Percentiles rank a stretch among this genome's conserved stretches.
phyloP scores from a whole-genome alignment of 495 filamentous ascomycete genomes.

The Tuber umbilicatum region DNA sequence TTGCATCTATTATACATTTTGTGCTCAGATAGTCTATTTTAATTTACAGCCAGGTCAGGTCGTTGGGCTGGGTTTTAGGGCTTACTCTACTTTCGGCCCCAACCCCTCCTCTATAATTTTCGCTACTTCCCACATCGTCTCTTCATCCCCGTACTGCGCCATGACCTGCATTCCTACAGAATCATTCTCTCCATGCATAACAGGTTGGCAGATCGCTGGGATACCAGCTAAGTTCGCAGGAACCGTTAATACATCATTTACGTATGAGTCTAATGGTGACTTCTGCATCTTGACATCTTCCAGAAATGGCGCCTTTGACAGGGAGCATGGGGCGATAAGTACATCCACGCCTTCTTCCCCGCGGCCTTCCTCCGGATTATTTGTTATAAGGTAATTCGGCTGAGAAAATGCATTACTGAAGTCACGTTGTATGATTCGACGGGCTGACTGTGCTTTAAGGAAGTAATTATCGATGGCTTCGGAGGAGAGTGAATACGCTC shows the following conservation, averaged over 20 bases:
- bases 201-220: conserved; percentile 79
- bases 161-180: conserved; percentile 78
- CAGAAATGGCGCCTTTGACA: conserved; percentile 64
- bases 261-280: conserved; percentile 57
- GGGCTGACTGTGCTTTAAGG: conserved; percentile 80
- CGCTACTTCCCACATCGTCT: conserved; percentile 55
- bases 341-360: conserved; percentile 64
- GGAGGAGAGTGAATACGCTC: conserved; percentile 84
- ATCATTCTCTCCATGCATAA: conserved; percentile 44
- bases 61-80: neutral
- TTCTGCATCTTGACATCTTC: conserved; percentile 47
- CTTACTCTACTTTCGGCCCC: neutral
- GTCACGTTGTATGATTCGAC: conserved; percentile 73
- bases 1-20: neutral
- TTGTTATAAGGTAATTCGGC: conserved; percentile 57
- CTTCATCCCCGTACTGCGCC: conserved; percentile 86
- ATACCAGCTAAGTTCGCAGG: conserved; percentile 89
- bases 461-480: conserved; percentile 95
- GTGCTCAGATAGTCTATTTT: neutral
- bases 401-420: conserved; percentile 71
- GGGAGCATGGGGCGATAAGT: conserved; percentile 79
- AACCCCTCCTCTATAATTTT: conserved; percentile 43
- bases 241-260: conserved; percentile 92
- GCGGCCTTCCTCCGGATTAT: conserved; percentile 45
- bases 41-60: neutral